Evolutionary conservation across 176 grass and related monocot species (phyloP), one percentile per base, ranked within the genome.

Genomic region (Elaeis guineensis): DNA sequence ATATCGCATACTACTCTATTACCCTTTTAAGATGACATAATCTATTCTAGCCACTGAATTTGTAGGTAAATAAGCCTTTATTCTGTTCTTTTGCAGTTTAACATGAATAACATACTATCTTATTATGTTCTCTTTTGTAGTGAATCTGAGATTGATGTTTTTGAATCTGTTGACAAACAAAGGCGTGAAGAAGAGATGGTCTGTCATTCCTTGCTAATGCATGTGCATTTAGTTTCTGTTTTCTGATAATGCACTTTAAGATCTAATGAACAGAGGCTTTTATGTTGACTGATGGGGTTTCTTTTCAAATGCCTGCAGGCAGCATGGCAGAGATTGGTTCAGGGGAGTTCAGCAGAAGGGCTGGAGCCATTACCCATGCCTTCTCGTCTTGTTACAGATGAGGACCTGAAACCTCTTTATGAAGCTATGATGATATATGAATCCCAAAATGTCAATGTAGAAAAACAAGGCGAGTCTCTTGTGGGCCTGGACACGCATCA

Each of bases 101-200:
- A 12, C 11, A 6, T 44, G 35, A 44, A 44, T 44, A 44, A 44
- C 35, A 44, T 12, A 2, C 0, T 44, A 44, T 28, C 9, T 19
- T 69, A 6, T 76, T 64, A 25, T 61, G 11, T 49, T 29, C 67
- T 39, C 15, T 54, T 71, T 77, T 78, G 66, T 71, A 98, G 93
- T 23, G 93, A 86, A 92, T 73, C 72, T 89, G 93, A 98, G 62
- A 98, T 98, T 73, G 93, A 92, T 16, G 52, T 92, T 78, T 98
- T 98, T 54, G 93, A 92, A 83, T 83, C 93, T 55, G 61, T 98
- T 65, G 93, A 98, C 54, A 98, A 92, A 51, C 76, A 92, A 85
- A 92, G 88, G 64, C 75, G 25, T 59, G 87, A 92, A 65, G 81
- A 83, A 74, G 93, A 98, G 76, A 79, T 77, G 79, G 93, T 98